Evolutionary conservation across 768 basidiomycete genomes (phyloP), one percentile per base, ranked within the genome.

Genomic region (Chalciporus piperatus): DNA sequence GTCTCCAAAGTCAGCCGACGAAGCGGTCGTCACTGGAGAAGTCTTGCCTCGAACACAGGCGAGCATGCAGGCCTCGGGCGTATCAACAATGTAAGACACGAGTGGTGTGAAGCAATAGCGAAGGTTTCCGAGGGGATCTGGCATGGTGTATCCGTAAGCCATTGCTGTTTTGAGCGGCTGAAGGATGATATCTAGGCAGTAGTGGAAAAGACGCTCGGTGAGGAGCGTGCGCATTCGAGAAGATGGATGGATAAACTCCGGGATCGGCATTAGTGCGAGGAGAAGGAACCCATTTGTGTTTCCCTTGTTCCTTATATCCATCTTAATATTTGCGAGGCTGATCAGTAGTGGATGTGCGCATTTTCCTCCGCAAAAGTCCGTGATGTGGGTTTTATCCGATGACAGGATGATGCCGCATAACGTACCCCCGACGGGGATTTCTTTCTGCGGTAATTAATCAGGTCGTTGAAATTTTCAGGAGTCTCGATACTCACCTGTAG

Each of bases 351-450:
- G 70, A 50, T 72, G 70, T 0, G 62, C 66, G 4, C 48, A 38
- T 16, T 58, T 52, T 28, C 63, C 59, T n/a, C 70, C 70, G 16
- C 59, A 68, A 52, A 62, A 59, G 8, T 57, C 49, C 0, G 71
- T 62, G 3, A 73, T 62, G 48, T 61, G 58, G 9, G 71, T 70
- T 52, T 73, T 73, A 45, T 73, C 68, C 0, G 65, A 67, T 5
- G 63, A 63, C 1, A 63, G 41, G 11, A 72, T 58, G 0, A 57
- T 52, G 1, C 70, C 66, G 7, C 62, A 39, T 7, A 66, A 16
- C 3, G 59, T 59, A 8, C 52, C 52, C 30, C 58, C 63, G 19
- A 11, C 9, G 3, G 59, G 61, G 14, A 62, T 28, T 44, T 52
- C 13, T 14, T 30, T 30, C 65, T 60, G 43, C 33, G 16, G 25